Conservation (phyloP, 495 filamentous ascomycete genomes). For the Lasiosphaeria ovina region DNA sequence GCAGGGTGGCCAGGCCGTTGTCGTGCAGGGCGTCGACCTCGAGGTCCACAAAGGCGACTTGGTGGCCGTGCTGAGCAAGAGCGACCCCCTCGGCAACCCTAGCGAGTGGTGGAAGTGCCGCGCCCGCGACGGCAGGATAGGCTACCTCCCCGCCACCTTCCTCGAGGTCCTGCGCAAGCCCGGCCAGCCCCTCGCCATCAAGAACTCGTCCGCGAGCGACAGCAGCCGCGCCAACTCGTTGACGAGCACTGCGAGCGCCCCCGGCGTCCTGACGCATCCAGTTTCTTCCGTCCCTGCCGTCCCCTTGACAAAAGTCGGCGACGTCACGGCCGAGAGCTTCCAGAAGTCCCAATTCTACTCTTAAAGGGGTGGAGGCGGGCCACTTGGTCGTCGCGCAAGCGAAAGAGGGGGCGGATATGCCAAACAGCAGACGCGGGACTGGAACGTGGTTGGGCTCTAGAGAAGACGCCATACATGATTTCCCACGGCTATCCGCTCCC, state of each 20-base stretch:
- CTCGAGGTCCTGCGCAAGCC: slow-evolving; percentile 75
- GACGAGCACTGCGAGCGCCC: slow-evolving; percentile 39
- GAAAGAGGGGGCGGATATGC: background rate
- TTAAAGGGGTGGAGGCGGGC: slow-evolving; percentile 30
- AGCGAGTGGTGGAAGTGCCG: slow-evolving; percentile 97
- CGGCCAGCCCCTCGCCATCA: slow-evolving; percentile 46
- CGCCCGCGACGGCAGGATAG: slow-evolving; percentile 84
- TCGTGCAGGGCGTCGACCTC: slow-evolving; percentile 75
- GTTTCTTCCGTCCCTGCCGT: slow-evolving; percentile 55
- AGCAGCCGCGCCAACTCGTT: slow-evolving; percentile 47
- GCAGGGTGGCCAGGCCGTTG: slow-evolving; percentile 48
- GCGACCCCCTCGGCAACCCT: slow-evolving; percentile 85
- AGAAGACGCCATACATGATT: too few species aligned
- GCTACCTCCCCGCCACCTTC: slow-evolving; percentile 87
- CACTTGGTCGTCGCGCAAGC: background rate
- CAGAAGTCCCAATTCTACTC: slow-evolving; percentile 86
- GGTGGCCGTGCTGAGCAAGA: slow-evolving; percentile 90
- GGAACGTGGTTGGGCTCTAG: background rate
- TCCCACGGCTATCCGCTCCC: background rate
- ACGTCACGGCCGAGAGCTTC: slow-evolving; percentile 82
- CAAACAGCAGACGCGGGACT: background rate
- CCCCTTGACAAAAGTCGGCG: slow-evolving; percentile 57
- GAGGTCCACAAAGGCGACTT: slow-evolving; percentile 93
- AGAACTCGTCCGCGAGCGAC: slow-evolving; percentile 56
- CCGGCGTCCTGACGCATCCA: slow-evolving; percentile 36